phyloP scores from a whole-genome alignment of 192 early-diverging fungal genomes.

The Coemansia sp. region DNA sequence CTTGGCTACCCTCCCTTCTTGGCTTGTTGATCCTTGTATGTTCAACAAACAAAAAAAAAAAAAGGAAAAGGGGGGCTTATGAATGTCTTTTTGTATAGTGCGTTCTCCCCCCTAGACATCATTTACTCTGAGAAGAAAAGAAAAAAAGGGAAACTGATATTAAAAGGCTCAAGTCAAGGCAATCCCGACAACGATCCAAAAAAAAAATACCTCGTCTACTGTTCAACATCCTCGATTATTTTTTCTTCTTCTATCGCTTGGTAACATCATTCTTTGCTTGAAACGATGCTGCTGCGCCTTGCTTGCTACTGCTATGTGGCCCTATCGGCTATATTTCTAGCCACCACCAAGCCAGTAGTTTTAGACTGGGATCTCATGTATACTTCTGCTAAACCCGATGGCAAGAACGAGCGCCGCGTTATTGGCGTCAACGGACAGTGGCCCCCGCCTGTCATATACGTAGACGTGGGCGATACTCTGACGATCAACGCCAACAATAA shows the following conservation, averaged over 20 bases:
- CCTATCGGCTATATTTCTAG: not conserved
- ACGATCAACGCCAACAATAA: constrained; percentile 55
- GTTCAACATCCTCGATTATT: not conserved
- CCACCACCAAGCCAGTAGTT: constrained; percentile 51
- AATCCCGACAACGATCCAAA: not conserved
- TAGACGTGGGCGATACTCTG: constrained; percentile 29
- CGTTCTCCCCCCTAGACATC: not conserved
- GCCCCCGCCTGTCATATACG: constrained; percentile 57
- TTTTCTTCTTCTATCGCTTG: not conserved
- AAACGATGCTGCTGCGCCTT: not conserved
- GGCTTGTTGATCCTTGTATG: not conserved
- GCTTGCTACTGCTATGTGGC: not conserved
- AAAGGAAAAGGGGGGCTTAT: not conserved
- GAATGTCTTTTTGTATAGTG: not conserved
- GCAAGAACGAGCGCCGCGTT: constrained; percentile 61
- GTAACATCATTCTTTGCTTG: not conserved
- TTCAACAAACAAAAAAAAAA: not conserved
- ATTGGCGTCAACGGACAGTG: constrained; percentile 65
- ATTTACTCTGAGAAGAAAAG: not conserved
- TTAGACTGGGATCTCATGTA: constrained; percentile 71
- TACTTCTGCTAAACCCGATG: constrained; percentile 65
- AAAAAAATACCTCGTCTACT: not conserved
- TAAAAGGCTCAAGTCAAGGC: not conserved
- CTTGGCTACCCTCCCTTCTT: not conserved
- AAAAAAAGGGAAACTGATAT: not conserved